These are phyloP conservation scores for Cylindrodendrum hubeiense DNA, from an alignment of 2,329 filamentous ascomycete genomes.

Conservation along the genomic window DNA sequence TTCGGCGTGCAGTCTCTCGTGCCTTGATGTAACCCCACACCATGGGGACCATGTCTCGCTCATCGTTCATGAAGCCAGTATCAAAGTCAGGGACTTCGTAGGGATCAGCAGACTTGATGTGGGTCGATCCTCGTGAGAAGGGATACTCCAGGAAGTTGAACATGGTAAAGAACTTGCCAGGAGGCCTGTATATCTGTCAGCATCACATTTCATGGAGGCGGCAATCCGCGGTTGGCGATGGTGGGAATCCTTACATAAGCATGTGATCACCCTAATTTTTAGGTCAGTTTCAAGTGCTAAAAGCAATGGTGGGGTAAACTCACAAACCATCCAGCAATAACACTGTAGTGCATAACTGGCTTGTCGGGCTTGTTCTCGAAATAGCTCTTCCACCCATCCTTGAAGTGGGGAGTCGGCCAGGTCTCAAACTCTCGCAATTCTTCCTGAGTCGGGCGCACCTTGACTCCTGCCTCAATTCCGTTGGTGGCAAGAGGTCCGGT, in stretches of 20 bases:
- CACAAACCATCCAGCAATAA: slow-evolving; percentile 76
- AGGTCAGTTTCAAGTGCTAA: background rate
- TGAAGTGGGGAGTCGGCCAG: slow-evolving; percentile 82
- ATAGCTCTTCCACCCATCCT: slow-evolving; percentile 82
- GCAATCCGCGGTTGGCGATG: fast-evolving
- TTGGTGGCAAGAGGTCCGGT: slow-evolving; percentile 84
- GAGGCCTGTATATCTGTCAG: slow-evolving; percentile 67
- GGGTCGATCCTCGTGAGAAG: slow-evolving; percentile 78
- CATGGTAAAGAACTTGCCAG: slow-evolving; percentile 86
- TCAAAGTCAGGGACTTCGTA: slow-evolving; percentile 85
- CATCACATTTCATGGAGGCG: fast-evolving
- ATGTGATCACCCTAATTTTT: slow-evolving; percentile 61
- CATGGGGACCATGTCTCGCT: slow-evolving; percentile 86
- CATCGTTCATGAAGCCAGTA: slow-evolving; percentile 87
- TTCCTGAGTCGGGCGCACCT: slow-evolving; percentile 77
- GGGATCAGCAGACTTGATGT: slow-evolving; percentile 78
- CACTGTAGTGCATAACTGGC: slow-evolving; percentile 87
- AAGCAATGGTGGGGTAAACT: background rate
- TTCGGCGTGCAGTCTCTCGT: slow-evolving; percentile 81
- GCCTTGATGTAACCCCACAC: slow-evolving; percentile 89
- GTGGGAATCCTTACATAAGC: slow-evolving; percentile 59
- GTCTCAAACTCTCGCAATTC: slow-evolving; percentile 77
- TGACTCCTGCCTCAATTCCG: slow-evolving; percentile 84
- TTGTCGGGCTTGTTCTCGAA: slow-evolving; percentile 89
- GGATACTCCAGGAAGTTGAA: slow-evolving; percentile 86